Conservation (phyloP, 208 protist genomes). For the Chromosphaera perkinsii region DNA sequence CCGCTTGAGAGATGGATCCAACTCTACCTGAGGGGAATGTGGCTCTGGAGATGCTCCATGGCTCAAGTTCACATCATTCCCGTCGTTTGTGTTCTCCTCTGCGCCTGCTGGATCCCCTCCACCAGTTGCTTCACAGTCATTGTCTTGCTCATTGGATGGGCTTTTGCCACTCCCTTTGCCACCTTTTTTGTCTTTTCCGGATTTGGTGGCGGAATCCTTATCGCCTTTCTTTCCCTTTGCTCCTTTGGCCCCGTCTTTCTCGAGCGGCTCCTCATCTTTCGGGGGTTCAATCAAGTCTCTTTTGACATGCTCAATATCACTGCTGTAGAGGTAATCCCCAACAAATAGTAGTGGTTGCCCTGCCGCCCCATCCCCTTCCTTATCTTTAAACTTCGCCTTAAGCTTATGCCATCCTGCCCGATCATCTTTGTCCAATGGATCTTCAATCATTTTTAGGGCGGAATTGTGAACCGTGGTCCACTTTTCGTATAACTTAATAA, state of each 20-base stretch:
- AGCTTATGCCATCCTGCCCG: constrained; percentile 58
- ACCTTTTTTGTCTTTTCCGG: no score
- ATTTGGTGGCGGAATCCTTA: no score
- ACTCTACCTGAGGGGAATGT: neutral
- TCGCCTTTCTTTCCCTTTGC: no score
- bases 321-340: neutral
- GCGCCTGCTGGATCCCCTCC: constrained; percentile 76
- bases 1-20: constrained; percentile 15
- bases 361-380: neutral
- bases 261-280: no score
- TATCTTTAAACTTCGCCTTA: neutral
- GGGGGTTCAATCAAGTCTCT: no score
- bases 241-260: no score
- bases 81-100: no score
- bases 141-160: no score
- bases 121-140: no score
- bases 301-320: no score
- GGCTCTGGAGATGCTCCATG: neutral
- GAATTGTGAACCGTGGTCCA: constrained; percentile 93
- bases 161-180: no score
- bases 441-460: no score
- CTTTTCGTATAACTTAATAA: constrained; percentile 40
- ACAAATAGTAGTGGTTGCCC: neutral
- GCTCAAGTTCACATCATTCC: constrained; percentile 93
- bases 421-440: constrained; percentile 97